A percentile compares a stretch with the other conserved stretches of the same genome.
These are phyloP conservation scores for Linanthus parryae DNA, from an alignment of 148 eudicot genomes.

Conservation along the genomic window DNA sequence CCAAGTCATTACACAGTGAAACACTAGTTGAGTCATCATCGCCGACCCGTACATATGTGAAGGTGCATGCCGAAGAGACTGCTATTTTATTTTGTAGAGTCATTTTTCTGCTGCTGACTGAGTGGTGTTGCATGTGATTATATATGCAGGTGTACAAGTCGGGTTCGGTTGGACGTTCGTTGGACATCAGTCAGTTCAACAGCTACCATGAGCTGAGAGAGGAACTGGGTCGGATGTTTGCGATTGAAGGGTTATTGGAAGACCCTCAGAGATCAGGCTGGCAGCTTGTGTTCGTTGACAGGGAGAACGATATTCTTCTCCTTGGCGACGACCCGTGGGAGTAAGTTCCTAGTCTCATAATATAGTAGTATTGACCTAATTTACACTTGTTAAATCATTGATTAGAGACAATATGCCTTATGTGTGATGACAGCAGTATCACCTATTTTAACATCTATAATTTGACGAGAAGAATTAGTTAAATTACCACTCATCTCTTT, in stretches of 20 bases:
- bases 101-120: too few relatives aligned
- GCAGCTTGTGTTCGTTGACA: slow-evolving; percentile 99
- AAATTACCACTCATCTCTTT: too few relatives aligned
- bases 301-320: slow-evolving; percentile 98
- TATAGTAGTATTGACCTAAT: too few relatives aligned
- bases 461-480: too few relatives aligned
- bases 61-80: slow-evolving; percentile 52
- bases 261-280: slow-evolving; percentile 99
- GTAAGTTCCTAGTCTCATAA: too few relatives aligned
- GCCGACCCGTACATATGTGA: slow-evolving; percentile 57
- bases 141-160: slow-evolving; percentile 75
- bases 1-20: slow-evolving; percentile 63
- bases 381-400: too few relatives aligned
- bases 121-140: too few relatives aligned
- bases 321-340: slow-evolving; percentile 99
- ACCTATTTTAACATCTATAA: too few relatives aligned
- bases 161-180: slow-evolving; percentile 89
- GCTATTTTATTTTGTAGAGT: too few relatives aligned
- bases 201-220: slow-evolving; percentile 91
- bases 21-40: slow-evolving; percentile 68
- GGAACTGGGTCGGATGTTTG: slow-evolving; percentile 93
- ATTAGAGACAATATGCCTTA: too few relatives aligned
- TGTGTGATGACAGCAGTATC: too few relatives aligned
- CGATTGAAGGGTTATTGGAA: slow-evolving; percentile 82
- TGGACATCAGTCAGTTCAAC: slow-evolving; percentile 93